Base-by-base conservation (phyloP, 73 alveolate species). In the Effrenium voratum region DNA sequence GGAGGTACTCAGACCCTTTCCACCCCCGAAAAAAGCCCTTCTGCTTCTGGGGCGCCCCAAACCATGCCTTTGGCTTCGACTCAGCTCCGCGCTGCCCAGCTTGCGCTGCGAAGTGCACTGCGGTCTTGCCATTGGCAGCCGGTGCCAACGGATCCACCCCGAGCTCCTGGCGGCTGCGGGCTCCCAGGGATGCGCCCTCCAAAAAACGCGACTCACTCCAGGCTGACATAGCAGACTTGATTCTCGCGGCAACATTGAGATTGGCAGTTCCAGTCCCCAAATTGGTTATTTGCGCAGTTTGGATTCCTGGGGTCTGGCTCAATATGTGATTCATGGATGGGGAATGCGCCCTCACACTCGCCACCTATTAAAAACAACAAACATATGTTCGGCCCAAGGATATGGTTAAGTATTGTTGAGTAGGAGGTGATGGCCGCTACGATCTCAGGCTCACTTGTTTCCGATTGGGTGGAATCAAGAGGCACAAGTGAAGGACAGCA, bases 91-190 rank as follows among this genome's bases (percentile, higher is more conserved):
- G 34, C 92, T 82, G 92, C 3, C 76, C 92, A 47, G 92, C 92
- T 47, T 82, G 76, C 5, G 92, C 92, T 82, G 92, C 92, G 30
- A 49, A 82, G 73, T 82, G 92, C 52, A 82, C 92, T 0, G 75
- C 72, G 1, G 92, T 82, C 75, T 82, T 82, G 32, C 92, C 92
- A 82, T 82, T 82, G 36, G 28, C 92, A 16, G 92, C 92, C 0
- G 92, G 92, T n/a, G 50, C 50, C 92, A 82, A 49, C 52, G 49
- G 32, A 19, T 82, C 92, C 52, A 82, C 50, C 40, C 34, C 75
- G 75, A 82, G 16, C 0, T 36, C 92, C 92, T 82, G n/a, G 12
- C 43, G 38, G 43, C 28, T 13, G 86, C 60, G 5, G 59, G 5
- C 34, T n/a, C 6, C 22, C 5, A 66, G 79, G 15, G 16, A 12